Percentiles rank a stretch among this genome's conserved stretches.
Conservation (phyloP, 2,329 filamentous ascomycete genomes). For the Trichoderma sp. region DNA sequence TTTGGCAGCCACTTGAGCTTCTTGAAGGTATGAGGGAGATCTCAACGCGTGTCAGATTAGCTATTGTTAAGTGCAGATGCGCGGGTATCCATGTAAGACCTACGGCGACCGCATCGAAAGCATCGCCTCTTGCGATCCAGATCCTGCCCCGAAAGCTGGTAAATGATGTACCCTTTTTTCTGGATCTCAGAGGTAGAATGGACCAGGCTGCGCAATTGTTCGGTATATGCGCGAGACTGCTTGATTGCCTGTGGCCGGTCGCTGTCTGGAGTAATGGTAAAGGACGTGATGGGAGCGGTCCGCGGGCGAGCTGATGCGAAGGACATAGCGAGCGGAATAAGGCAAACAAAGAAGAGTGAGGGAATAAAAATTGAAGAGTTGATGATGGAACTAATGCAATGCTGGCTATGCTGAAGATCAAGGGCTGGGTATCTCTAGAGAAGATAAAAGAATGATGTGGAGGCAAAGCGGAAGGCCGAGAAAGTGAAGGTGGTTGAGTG, state of each 20-base stretch:
- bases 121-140: conserved; percentile 39
- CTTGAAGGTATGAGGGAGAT: conserved; percentile 4
- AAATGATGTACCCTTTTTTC: conserved; percentile 34
- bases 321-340: not conserved
- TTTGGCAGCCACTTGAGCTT: conserved; percentile 1
- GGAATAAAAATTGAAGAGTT: not conserved
- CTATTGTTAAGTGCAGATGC: too few relatives aligned
- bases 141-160: conserved; percentile 32
- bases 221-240: conserved; percentile 29
- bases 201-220: conserved; percentile 28
- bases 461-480: not conserved
- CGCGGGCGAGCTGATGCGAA: not conserved
- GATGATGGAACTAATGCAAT: too few relatives aligned
- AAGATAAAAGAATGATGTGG: not conserved
- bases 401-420: not conserved
- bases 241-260: conserved; percentile 28
- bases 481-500: not conserved
- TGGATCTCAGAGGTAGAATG: conserved; percentile 29
- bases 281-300: not conserved
- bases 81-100: not conserved
- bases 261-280: conserved; percentile 1
- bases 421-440: not conserved
- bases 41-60: not conserved
- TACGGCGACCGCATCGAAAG: conserved; percentile 33
- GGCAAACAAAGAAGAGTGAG: not conserved